A percentile compares a stretch with the other conserved stretches of the same genome.
Conservation (phyloP, 1,284 basidiomycete species). For the Sanghuangporus baumii region DNA sequence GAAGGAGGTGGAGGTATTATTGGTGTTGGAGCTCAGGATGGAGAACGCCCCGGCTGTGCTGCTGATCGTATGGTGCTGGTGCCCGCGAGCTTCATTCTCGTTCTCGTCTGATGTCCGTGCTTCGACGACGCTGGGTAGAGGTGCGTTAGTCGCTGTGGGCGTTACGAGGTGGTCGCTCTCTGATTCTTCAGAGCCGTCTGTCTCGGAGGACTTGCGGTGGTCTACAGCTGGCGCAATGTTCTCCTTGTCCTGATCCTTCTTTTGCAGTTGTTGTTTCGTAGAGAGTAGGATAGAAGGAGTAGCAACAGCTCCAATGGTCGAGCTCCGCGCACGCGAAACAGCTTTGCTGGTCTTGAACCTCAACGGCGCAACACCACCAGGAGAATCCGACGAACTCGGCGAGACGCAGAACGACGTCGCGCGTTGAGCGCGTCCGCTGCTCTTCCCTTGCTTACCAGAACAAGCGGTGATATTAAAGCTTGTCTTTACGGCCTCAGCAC, state of each 20-base stretch:
- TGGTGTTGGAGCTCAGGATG: not conserved
- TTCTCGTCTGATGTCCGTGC: not conserved
- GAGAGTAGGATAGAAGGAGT: not conserved
- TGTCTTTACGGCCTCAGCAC: conserved; percentile 5
- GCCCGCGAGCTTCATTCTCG: not conserved
- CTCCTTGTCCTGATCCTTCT: not conserved
- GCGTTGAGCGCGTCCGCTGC: not conserved
- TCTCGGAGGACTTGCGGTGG: not conserved
- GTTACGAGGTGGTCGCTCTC: not conserved
- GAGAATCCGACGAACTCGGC: not conserved
- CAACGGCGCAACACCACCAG: conserved; percentile 8
- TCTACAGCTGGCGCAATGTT: not conserved
- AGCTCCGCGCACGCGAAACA: not conserved
- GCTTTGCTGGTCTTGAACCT: conserved; percentile 5
- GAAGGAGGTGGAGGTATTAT: not conserved
- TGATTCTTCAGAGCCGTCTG: not conserved
- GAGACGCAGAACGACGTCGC: conserved; percentile 5
- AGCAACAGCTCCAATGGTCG: not conserved
- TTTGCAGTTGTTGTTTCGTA: not conserved
- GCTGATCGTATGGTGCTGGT: not conserved
- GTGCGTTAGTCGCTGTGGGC: not conserved
- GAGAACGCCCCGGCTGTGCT: not conserved
- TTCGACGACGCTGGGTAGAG: not conserved
- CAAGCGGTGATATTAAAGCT: not conserved
- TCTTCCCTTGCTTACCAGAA: not conserved